These are phyloP conservation scores for Colletotrichum gloeosporioides DNA, from an alignment of 2,329 filamentous ascomycete species.

Conservation along the genomic window DNA sequence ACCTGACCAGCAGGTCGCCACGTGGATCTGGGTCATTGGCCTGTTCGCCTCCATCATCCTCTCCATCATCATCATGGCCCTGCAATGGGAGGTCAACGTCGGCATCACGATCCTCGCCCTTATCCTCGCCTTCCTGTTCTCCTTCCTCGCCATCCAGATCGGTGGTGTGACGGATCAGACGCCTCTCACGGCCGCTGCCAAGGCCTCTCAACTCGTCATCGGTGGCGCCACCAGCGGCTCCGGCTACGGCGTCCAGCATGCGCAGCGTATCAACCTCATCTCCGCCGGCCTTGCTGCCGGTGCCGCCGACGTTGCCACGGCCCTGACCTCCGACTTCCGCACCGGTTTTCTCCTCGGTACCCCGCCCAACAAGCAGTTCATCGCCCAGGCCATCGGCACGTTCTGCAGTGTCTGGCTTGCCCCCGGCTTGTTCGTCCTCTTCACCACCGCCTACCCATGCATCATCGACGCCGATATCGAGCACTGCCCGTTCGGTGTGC, in stretches of 20 bases:
- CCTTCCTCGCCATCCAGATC: constrained; percentile 66
- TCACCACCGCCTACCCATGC: constrained; percentile 67
- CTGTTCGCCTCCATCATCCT: constrained; percentile 53
- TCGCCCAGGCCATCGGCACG: constrained; percentile 62
- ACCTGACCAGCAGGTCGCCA: constrained; percentile 52
- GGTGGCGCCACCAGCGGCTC: constrained; percentile 61
- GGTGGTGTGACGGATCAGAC: constrained; percentile 66
- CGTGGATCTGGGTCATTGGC: constrained; percentile 58
- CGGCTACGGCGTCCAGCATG: constrained; percentile 48
- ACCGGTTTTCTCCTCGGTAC: constrained; percentile 66
- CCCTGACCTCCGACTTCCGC: constrained; percentile 63
- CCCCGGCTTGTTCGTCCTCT: constrained; percentile 66
- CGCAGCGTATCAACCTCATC: constrained; percentile 64
- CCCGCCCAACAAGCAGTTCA: constrained; percentile 63
- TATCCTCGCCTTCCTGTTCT: constrained; percentile 65
- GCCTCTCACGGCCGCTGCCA: constrained; percentile 69
- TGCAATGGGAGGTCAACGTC: constrained; percentile 61
- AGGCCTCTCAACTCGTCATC: constrained; percentile 69
- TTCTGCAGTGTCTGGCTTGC: constrained; percentile 65
- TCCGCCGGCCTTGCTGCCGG: constrained; percentile 56
- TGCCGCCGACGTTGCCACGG: constrained; percentile 50
- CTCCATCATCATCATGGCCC: constrained; percentile 54
- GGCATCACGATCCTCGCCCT: constrained; percentile 62
- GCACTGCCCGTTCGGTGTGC: constrained; percentile 59
- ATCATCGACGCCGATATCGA: constrained; percentile 53